These are phyloP conservation scores for Stemphylium lycopersici DNA, from an alignment of 2,329 filamentous ascomycete species.

Conservation along the genomic window DNA sequence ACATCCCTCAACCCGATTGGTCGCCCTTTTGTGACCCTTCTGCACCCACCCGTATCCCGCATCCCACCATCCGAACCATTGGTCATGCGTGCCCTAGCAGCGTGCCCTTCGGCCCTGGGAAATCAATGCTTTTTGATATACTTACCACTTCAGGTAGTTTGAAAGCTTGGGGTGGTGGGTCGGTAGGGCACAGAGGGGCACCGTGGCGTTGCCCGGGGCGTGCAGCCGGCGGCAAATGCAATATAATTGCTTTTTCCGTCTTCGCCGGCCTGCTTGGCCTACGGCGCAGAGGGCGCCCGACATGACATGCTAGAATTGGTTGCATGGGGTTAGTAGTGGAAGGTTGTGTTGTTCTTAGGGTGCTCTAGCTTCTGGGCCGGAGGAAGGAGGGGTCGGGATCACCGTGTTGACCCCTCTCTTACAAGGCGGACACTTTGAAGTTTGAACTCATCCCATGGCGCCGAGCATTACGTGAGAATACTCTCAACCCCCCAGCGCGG, in stretches of 20 bases:
- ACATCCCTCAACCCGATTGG: slow-evolving; percentile 16
- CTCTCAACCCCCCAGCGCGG: neutral
- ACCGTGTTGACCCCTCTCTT: neutral
- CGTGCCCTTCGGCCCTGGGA: slow-evolving; percentile 18
- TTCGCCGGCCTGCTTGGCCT: neutral
- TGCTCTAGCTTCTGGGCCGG: slow-evolving; percentile 1
- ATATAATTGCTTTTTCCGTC: neutral
- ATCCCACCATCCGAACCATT: slow-evolving; percentile 8
- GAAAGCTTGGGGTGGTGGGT: neutral
- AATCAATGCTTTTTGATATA: slow-evolving; percentile 7
- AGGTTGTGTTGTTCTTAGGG: neutral
- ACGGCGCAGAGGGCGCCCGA: neutral
- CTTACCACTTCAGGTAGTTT: slow-evolving; percentile 7
- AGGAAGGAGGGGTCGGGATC: neutral
- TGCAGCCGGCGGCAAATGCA: neutral
- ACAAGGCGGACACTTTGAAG: neutral
- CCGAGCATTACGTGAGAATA: neutral
- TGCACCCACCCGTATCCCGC: slow-evolving; percentile 2
- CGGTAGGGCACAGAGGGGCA: neutral
- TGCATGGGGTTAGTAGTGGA: neutral
- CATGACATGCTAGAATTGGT: neutral
- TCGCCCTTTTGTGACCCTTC: slow-evolving; percentile 2
- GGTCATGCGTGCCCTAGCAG: slow-evolving; percentile 7
- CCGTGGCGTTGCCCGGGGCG: neutral
- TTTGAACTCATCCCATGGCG: neutral